Evolutionary conservation across 1,284 basidiomycete genomes (phyloP), one percentile per base, ranked within the genome.

Genomic region (Athelia sp.): DNA sequence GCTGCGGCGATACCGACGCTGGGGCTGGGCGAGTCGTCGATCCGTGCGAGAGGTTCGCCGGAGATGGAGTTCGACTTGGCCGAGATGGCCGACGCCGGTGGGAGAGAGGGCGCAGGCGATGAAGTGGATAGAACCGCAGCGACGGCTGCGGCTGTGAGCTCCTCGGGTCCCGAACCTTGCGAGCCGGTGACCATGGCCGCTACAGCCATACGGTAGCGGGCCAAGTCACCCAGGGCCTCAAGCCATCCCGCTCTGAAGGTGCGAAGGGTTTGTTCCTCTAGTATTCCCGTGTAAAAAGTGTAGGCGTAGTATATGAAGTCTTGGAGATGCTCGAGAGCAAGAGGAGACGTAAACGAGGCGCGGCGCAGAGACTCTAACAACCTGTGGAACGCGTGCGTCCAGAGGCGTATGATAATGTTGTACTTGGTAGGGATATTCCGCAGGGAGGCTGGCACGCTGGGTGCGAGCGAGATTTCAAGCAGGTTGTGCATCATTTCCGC

Each of bases 301-400:
- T 99, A 99, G 0, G 95, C 90, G 58, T 92, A 96, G 62, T 95
- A 94, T 47, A 98, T 92, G 59, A 95, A 96, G 56, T 96, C 86
- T 57, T 88, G 83, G 36, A 98, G 75, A 55, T 91, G 82, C 58
- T 96, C 87, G 48, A 85, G 67, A 23, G 85, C 78, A 50, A 84
- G 69, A 1, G 73, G 67, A 0, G 81, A 84, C 1, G 73, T 67
- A 53, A 79, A 80, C 52, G 85, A 94, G 0, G 89, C 87, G 48
- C 88, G 86, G 6, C 94, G 86, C 34, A 99, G 80, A 11, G 89
- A 82, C 65, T 98, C 93, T 54, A 98, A 84, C 44, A 97, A 78
- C 45, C 87, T 86, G 66, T 97, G 86, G 66, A 98, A 98, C 0
- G 81, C 92, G 44, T 85, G 87, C 1, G 90, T 87, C 96, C 97